Evolutionary conservation across 1,284 basidiomycete genomes (phyloP), one percentile per base, ranked within the genome.

Genomic region (Cryptococcus floricola): DNA sequence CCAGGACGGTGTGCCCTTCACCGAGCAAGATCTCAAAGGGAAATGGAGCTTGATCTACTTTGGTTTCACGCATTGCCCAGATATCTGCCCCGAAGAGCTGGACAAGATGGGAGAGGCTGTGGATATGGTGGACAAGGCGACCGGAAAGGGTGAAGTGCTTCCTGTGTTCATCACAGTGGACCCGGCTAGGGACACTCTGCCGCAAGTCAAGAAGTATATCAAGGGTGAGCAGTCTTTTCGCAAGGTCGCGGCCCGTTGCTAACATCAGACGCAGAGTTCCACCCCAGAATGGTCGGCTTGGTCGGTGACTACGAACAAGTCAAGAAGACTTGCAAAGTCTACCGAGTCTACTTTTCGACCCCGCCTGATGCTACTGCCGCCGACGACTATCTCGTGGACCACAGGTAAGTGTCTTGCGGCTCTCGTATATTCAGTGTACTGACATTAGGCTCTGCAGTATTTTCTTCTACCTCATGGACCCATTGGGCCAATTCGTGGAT

Each of bases 401-500:
- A 97, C 77, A 70, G 66, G 76, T 77, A 41, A 53, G 72, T 68
- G 56, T 57, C 18, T 27, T 13, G 19, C 28, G n/a, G 4, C 27
- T 31, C 19, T 18, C 50, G 18, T 38, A 10, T 34, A 34, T 10
- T 10, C 31, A 34, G 31, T 34, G 10, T 34, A 6, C 31, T 34
- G 31, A 34, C 31, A 6, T 34, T 10, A 10, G 10, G 31, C 6
- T 4, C 10, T 34, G 61, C 62, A 77, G 87, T 51, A 97, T 97
- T 73, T 98, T 94, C 76, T 91, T 98, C 72, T 99, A 99, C 78
- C 83, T 99, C 38, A 97, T 99, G 93, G 93, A 98, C 71, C 95
- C 96, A 1, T 78, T 86, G 8, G 95, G 95, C 18, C 83, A 88
- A 70, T 99, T 98, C 66, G 91, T 98, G 2, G 94, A 98, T 68